These are phyloP conservation scores for Calonectria ilicicola DNA, from an alignment of 2,329 filamentous ascomycete species.

Conservation along the genomic window DNA sequence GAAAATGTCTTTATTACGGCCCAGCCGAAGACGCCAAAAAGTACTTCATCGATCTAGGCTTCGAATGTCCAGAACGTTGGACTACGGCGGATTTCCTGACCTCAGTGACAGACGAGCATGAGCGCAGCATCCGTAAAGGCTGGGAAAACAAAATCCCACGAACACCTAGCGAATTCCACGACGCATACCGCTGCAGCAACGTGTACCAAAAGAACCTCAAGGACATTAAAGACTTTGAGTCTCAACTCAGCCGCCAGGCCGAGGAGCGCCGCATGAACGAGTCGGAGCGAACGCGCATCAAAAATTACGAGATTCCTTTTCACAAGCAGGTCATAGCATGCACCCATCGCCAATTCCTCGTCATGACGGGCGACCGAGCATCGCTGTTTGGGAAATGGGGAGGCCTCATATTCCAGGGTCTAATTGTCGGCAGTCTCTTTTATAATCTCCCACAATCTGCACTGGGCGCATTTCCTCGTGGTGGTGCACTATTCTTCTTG, in stretches of 20 bases:
- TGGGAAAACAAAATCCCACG: slow-evolving; percentile 76
- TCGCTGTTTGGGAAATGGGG: slow-evolving; percentile 85
- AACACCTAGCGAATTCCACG: slow-evolving; percentile 74
- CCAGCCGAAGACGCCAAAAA: slow-evolving; percentile 70
- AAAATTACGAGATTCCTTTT: slow-evolving; percentile 82
- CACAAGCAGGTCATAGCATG: slow-evolving; percentile 77
- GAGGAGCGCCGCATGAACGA: slow-evolving; percentile 66
- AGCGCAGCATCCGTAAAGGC: slow-evolving; percentile 75
- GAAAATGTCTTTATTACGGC: slow-evolving; percentile 80
- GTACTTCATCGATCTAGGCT: slow-evolving; percentile 80
- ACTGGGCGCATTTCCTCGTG: slow-evolving; percentile 70
- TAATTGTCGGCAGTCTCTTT: slow-evolving; percentile 86
- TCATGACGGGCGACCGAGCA: slow-evolving; percentile 80
- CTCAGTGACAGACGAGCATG: slow-evolving; percentile 79
- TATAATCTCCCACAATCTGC: slow-evolving; percentile 74
- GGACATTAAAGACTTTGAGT: slow-evolving; percentile 74
- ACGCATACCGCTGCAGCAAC: slow-evolving; percentile 73
- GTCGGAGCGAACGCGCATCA: slow-evolving; percentile 75
- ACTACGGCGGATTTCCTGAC: slow-evolving; percentile 83
- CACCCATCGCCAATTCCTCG: slow-evolving; percentile 82
- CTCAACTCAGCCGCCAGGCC: slow-evolving; percentile 65
- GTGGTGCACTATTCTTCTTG: slow-evolving; percentile 62
- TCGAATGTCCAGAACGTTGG: slow-evolving; percentile 77
- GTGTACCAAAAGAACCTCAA: slow-evolving; percentile 70
- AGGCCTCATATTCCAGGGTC: slow-evolving; percentile 78